phyloP scores from a whole-genome alignment of 108 stramenopile genomes.

The Cyclotella kingstonii region DNA sequence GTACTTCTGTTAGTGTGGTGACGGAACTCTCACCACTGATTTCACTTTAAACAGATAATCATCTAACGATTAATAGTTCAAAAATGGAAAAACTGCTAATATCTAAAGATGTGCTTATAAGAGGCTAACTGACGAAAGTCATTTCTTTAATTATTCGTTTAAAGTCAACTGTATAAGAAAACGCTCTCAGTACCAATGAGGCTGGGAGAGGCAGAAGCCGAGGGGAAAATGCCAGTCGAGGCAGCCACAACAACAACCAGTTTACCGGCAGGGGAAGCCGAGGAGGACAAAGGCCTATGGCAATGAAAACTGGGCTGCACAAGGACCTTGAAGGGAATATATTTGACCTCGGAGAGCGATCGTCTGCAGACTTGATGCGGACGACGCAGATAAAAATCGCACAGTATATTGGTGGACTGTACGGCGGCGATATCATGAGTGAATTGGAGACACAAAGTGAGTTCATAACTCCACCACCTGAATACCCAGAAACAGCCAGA shows the following conservation, averaged over 20 bases:
- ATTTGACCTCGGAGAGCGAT: constrained; percentile 17
- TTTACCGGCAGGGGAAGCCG: neutral
- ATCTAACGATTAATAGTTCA: too few relatives aligned
- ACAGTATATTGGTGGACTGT: constrained; percentile 11
- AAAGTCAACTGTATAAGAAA: neutral
- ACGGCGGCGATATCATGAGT: constrained; percentile 26
- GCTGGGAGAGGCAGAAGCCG: constrained; percentile 6
- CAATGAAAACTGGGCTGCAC: constrained; percentile 2
- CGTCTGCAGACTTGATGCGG: constrained; percentile 10
- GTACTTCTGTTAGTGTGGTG: too few relatives aligned
- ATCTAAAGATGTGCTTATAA: too few relatives aligned
- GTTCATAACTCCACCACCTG: constrained; percentile 1
- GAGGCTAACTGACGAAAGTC: neutral
- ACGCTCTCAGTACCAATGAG: neutral
- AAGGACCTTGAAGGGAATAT: constrained; percentile 15
- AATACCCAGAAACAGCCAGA: constrained; percentile 1
- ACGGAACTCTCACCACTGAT: too few relatives aligned
- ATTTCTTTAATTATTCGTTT: neutral
- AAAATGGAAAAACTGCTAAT: too few relatives aligned
- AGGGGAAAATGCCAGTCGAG: neutral
- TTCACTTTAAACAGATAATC: too few relatives aligned
- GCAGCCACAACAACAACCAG: neutral
- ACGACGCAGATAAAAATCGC: constrained; percentile 16
- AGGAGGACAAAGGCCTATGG: neutral
- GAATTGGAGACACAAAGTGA: constrained; percentile 17